Base-by-base conservation (phyloP, 1,284 basidiomycete genomes). In the Coriolopsis trogii region DNA sequence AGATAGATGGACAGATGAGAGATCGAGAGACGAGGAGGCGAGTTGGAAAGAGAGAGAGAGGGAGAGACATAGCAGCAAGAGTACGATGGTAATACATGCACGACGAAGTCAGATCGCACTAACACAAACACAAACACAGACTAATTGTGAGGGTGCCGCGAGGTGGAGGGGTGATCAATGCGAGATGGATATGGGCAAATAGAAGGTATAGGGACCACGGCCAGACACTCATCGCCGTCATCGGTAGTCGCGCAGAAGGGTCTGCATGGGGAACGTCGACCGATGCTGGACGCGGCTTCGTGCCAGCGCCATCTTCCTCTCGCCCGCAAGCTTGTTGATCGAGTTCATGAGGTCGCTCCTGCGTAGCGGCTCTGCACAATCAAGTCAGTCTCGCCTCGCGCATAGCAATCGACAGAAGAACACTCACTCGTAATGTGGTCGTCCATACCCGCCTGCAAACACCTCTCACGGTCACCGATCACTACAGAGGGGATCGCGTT, bases 401-500 rank as follows among this genome's bases (percentile, higher is more conserved):
- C 31, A 29, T 16, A 31, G 6, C 16, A 10, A 46, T n/a, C 46
- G 9, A 18, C 21, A 30, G 21, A 39, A 33, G 7, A 43, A 18
- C 2, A 73, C 85, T 46, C 63, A 90, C 88, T 91, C 28, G 89
- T 91, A 44, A 91, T 91, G 62, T 84, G 81, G 59, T 83, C 81
- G 57, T 83, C 81, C 91, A 93, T 93, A 59, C 94, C 95, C 10
- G 93, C 94, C 64, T 93, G 87, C 63, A 97, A 74, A 71, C 93
- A 98, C 51, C 93, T 79, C 70, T 98, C 95, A 51, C 93, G 84
- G 69, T 98, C 95, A 62, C 95, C 95, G 65, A 97, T 93, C 95
- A 97, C 95, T 82, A 70, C 65, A 55, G n/a, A 68, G 0, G 66
- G 69, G 23, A 39, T 24, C 23, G 16, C 38, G 33, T 62, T 57